Evolutionary conservation across 345 rosid species (phyloP).

Genomic region (Populus nigra): DNA sequence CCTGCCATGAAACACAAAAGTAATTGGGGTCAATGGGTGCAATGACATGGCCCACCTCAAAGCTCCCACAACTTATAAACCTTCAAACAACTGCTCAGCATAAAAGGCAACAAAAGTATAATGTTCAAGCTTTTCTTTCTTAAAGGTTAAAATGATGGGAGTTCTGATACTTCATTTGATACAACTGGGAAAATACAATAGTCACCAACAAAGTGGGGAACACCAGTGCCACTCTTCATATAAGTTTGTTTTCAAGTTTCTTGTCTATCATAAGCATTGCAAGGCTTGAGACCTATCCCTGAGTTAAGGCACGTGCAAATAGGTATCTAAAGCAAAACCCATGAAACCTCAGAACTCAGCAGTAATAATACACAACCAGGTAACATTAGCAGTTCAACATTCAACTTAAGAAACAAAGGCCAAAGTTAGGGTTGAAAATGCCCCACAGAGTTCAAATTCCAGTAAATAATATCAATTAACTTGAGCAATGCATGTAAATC

Average conservation of each 20-base stretch:
- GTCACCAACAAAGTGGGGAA: background rate
- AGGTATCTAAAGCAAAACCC: background rate
- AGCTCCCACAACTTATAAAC: conserved; percentile 3
- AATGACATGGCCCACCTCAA: background rate
- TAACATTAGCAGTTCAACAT: background rate
- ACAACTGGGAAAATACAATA: background rate
- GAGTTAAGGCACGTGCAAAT: background rate
- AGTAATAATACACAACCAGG: background rate
- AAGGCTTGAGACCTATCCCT: background rate
- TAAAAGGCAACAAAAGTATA: background rate
- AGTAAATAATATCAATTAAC: background rate
- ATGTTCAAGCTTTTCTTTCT: background rate
- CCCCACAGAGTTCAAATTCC: background rate
- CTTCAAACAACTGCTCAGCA: background rate
- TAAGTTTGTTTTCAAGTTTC: background rate
- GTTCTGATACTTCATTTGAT: background rate
- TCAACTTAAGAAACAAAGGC: background rate
- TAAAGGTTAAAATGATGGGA: background rate
- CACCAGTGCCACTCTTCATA: background rate
- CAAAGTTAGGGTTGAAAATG: background rate
- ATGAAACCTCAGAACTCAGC: background rate
- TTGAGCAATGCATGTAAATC: background rate
- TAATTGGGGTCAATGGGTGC: conserved; percentile 7
- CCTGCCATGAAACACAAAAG: conserved; percentile 42
- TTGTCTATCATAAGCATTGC: background rate